Evolutionary conservation across 1,284 basidiomycete genomes (phyloP), one percentile per base, ranked within the genome.

Genomic region (Somion occarium): DNA sequence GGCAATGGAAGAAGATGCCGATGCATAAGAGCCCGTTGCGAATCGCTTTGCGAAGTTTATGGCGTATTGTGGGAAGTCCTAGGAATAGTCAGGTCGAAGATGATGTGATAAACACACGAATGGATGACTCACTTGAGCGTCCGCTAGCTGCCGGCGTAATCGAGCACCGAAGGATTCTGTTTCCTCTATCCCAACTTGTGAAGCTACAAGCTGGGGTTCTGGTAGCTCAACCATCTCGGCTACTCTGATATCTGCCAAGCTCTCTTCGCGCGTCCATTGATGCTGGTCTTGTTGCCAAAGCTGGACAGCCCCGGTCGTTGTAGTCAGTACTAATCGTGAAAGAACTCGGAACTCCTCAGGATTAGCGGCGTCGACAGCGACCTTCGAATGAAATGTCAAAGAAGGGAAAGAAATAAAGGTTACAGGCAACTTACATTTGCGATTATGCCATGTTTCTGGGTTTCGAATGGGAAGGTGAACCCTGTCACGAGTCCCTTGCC

Each of bases 241-340:
- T 1, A 76, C 75, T 18, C 76, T 72, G 45, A 91, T 76, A 20
- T 82, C 74, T 0, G 90, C 73, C 11, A 97, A 74, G 0, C 82
- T 78, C 63, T 98, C 95, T 63, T 98, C 93, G 38, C 92, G 75
- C 0, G 78, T 80, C 93, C 93, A 98, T 48, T 80, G 72, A 18
- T 82, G 65, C 42, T 74, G 63, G 39, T 83, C 75, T 26, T 82
- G 76, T 44, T 83, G 73, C 81, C 90, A 88, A 9, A 89, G 71
- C 59, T 93, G 91, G 9, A 97, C 62, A 0, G 90, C 76, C 9
- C 93, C 93, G 0, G 88, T 88, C 3, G 81, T 82, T 0, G 91
- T 93, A 1, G 85, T 83, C 5, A 56, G 53, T 15, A 87, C 67
- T 3, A 85, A 58, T 13, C 82, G 79, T 3, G 74, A 67, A 7